Base-by-base conservation (phyloP, 1,284 basidiomycete species). In the Rhodotorula sp. region DNA sequence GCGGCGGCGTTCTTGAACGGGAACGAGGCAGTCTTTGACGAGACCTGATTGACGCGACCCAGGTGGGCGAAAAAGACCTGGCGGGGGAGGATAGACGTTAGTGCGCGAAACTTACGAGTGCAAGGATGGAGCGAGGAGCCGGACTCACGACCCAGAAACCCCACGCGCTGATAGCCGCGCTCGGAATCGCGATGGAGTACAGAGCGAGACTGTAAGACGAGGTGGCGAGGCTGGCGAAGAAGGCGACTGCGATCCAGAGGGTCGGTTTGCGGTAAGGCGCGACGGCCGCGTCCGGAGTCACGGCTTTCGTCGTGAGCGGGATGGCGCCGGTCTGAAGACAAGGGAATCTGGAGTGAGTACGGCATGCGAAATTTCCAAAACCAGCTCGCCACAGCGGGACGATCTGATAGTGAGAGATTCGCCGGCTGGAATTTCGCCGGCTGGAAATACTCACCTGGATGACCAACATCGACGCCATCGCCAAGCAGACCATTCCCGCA, bases 61-160 rank as follows among this genome's bases (percentile, higher is more conserved):
- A 67, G 67, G 56, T 64, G 70, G 7, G 61, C 72, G 48, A 71
- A 74, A 18, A 70, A 26, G 44, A 74, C 60, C 71, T 73, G 55
- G 20, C 26, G 37, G n/a, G n/a, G 26, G 45, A n/a, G 10, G 51
- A 20, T 30, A 29, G 29, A 14, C 0, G 44, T n/a, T 33, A 26
- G n/a, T 12, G 55, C 29, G 12, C 15, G 17, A 33, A 5, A 29
- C 18, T 49, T 8, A 12, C 15, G 24, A 33, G 44, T 46, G 22
- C 20, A 26, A 17, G 24, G n/a, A 26, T 10, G 42, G 18, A 10
- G 18, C 18, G n/a, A 56, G 29, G 6, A 24, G 33, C n/a, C 18
- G 48, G n/a, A 68, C 72, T 56, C 57, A 69, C 73, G 8, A 66
- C 70, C 70, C 70, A 74, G 15, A 70, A 30, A 3, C 73, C 73